These are phyloP conservation scores for Pestalotiopsis sp. DNA, from an alignment of 2,329 filamentous ascomycete genomes.

Conservation along the genomic window DNA sequence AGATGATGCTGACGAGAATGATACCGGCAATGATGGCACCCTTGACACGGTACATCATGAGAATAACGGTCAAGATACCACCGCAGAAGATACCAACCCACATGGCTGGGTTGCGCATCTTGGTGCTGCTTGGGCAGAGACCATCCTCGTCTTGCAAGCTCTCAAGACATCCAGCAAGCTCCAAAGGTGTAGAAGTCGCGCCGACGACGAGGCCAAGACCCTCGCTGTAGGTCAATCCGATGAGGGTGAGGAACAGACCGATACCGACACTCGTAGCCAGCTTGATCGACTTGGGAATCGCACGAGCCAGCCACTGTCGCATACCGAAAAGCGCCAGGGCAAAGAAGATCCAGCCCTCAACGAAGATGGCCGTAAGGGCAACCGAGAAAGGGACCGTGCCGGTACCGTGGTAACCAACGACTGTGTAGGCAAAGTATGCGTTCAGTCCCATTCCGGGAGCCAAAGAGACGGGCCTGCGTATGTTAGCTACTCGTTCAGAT, in stretches of 20 bases:
- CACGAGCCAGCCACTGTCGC: conserved; percentile 85
- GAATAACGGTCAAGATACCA: conserved; percentile 75
- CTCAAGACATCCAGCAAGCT: conserved; percentile 71
- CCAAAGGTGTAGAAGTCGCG: conserved; percentile 67
- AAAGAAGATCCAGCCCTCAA: conserved; percentile 86
- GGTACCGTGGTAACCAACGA: conserved; percentile 76
- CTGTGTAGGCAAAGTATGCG: conserved; percentile 77
- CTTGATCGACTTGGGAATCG: conserved; percentile 84
- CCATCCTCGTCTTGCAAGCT: conserved; percentile 41
- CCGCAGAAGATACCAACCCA: conserved; percentile 91
- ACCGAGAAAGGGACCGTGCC: conserved; percentile 75
- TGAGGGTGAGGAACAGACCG: conserved; percentile 78
- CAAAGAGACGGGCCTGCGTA: conserved; percentile 63
- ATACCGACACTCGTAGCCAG: conserved; percentile 86
- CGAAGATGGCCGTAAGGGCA: conserved; percentile 84
- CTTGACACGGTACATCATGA: conserved; percentile 87
- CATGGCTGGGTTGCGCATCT: conserved; percentile 83
- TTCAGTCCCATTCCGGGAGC: conserved; percentile 83
- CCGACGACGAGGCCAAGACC: conserved; percentile 82
- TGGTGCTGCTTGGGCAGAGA: conserved; percentile 63
- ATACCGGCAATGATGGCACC: conserved; percentile 86
- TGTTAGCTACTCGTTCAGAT: not conserved
- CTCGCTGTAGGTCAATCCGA: conserved; percentile 77
- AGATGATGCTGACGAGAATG: conserved; percentile 82
- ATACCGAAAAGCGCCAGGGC: conserved; percentile 78